Base-by-base conservation (phyloP, 257 asterid species). In the Solanum paucissectum region DNA sequence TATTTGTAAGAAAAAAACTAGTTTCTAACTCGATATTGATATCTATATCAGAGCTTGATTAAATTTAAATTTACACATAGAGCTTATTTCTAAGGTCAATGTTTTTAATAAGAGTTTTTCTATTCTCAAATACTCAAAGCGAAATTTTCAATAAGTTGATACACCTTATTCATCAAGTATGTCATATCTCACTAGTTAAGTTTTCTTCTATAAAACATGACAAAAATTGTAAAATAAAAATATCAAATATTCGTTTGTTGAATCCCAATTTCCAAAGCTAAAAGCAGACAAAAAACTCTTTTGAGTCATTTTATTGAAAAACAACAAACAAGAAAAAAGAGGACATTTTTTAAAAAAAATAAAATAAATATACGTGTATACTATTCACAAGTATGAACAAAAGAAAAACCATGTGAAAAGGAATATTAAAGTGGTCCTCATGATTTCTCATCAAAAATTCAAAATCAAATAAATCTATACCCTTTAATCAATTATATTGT, bases 1-100 rank as follows among this genome's bases (percentile, higher is more conserved):
- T n/a, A 64, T n/a, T 64, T 1, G 4, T n/a, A 55, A 55, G 1
- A 55, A 55, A 55, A 18, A 52, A 52, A 12, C 0, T 55, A 0
- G 0, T 6, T 55, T 55, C 1, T 0, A 0, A 55, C 10, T 55
- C 10, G n/a, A 55, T 55, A 55, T 7, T 55, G 0, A 18, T 18
- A 55, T 55, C 10, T 55, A 18, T 3, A 55, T 55, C 1, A 55
- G 0, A 55, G n/a, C 62, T 55, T n/a, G 0, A 58, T 62, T n/a
- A 62, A 62, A n/a, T n/a, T n/a, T 0, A 62, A 9, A n/a, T 23
- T 23, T 0, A 23, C 5, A 14, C 7, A 9, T 62, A 9, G 0
- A n/a, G 0, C 4, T 58, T 4, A 62, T 29, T 3, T 29, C 21
- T 68, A 18, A 3, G 21, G 0, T 0, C 18, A 1, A 64, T 5